A percentile compares a stretch with the other conserved stretches of the same genome.
phyloP scores from a whole-genome alignment of 768 basidiomycete species.

The Russula emetica region DNA sequence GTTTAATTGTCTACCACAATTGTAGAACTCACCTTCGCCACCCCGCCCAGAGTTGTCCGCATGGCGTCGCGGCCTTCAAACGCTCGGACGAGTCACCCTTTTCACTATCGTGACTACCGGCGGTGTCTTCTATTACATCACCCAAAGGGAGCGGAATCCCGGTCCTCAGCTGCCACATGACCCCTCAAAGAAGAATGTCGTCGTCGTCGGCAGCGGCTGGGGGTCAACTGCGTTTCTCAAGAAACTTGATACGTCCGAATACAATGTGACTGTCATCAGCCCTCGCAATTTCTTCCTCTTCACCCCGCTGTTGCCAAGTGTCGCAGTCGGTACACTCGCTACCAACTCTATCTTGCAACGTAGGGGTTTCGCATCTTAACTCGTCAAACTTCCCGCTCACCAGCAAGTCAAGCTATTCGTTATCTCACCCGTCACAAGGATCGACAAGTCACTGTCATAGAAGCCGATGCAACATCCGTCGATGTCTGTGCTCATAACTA shows the following conservation, averaged over 20 bases:
- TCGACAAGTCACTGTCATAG: conserved; percentile 82
- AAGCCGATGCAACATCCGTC: conserved; percentile 88
- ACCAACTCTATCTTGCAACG: conserved; percentile 80
- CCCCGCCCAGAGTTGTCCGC: conserved; percentile 30
- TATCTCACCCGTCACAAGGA: conserved; percentile 91
- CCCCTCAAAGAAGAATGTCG: conserved; percentile 84
- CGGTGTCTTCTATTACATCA: conserved; percentile 67
- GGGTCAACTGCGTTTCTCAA: conserved; percentile 91
- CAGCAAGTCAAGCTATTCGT: conserved; percentile 57
- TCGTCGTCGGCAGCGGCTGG: conserved; percentile 96
- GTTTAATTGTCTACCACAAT: not conserved
- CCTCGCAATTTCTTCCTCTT: conserved; percentile 99
- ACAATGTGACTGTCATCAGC: conserved; percentile 96
- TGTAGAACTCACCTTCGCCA: conserved; percentile 25
- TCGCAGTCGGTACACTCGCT: conserved; percentile 89
- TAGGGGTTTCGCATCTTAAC: conserved; percentile 31
- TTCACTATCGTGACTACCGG: conserved; percentile 55
- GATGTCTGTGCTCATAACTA: conserved; percentile 51
- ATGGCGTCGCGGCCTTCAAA: conserved; percentile 47
- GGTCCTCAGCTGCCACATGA: conserved; percentile 86
- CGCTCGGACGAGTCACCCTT: conserved; percentile 70
- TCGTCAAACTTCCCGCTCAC: conserved; percentile 23
- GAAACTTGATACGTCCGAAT: conserved; percentile 83
- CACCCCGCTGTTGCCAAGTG: conserved; percentile 93
- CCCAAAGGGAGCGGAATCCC: conserved; percentile 75